Evolutionary conservation across 1,139 yeast genomes (phyloP).

Genomic region (Candida sojae): DNA sequence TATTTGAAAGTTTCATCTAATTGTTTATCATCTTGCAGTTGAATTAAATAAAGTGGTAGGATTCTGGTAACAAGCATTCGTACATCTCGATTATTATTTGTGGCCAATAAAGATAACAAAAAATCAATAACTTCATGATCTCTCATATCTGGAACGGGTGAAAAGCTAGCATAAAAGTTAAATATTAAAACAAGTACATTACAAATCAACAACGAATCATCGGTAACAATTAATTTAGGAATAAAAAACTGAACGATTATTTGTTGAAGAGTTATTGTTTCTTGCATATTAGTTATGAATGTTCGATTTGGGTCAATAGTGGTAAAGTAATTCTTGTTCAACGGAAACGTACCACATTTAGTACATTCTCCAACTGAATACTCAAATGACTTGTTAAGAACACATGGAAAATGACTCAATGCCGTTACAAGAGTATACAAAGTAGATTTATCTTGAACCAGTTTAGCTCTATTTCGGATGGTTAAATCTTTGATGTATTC

Average conservation of each 20-base stretch:
- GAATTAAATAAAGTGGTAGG: slow-evolving; percentile 45
- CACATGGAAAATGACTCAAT: slow-evolving; percentile 46
- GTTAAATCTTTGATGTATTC: slow-evolving; percentile 16
- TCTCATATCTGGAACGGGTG: slow-evolving; percentile 15
- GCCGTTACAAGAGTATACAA: slow-evolving; percentile 37
- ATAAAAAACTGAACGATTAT: slow-evolving; percentile 22
- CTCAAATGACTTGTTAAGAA: slow-evolving; percentile 34
- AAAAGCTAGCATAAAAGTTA: slow-evolving; percentile 49
- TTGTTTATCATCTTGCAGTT: slow-evolving; percentile 28
- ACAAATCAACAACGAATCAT: slow-evolving; percentile 33
- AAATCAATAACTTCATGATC: slow-evolving; percentile 25
- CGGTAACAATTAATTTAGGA: slow-evolving; percentile 1
- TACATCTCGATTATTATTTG: slow-evolving; percentile 48
- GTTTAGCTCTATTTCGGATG: slow-evolving; percentile 5
- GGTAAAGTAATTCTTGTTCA: slow-evolving; percentile 23
- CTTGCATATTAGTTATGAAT: slow-evolving; percentile 21
- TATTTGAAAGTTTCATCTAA: slow-evolving; percentile 35
- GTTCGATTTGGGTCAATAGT: slow-evolving; percentile 24
- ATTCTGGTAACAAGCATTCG: slow-evolving; percentile 50
- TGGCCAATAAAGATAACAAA: slow-evolving; percentile 21
- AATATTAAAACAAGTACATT: slow-evolving; percentile 47
- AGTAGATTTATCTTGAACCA: slow-evolving; percentile 14
- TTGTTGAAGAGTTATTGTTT: slow-evolving; percentile 21
- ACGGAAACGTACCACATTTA: slow-evolving; percentile 37
- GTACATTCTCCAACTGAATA: slow-evolving; percentile 33